A percentile compares a stretch with the other conserved stretches of the same genome.
phyloP scores from a whole-genome alignment of 768 basidiomycete species.

The Kwoniella pini region DNA sequence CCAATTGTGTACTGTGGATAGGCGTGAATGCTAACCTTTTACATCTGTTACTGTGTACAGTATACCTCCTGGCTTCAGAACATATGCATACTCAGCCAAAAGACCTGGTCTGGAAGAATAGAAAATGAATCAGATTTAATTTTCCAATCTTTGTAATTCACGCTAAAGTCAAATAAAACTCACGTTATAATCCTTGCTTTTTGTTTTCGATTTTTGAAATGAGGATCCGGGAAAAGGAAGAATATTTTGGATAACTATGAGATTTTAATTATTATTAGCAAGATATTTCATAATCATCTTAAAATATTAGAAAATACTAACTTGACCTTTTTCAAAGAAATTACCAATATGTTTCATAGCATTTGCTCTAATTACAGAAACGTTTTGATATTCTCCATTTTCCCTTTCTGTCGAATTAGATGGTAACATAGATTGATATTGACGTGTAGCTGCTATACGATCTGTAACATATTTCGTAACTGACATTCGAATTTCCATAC shows the following conservation, averaged over 20 bases:
- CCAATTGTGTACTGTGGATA: not conserved
- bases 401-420: constrained; percentile 27
- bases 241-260: constrained; percentile 76
- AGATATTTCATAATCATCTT: not conserved
- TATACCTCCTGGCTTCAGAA: constrained; percentile 87
- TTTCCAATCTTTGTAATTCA: too few species aligned
- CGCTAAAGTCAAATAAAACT: constrained; percentile 33
- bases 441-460: constrained; percentile 87
- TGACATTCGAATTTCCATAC: constrained; percentile 94
- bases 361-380: constrained; percentile 91
- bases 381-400: constrained; percentile 63
- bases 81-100: constrained; percentile 94
- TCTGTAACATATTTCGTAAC: constrained; percentile 96
- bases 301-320: constrained; percentile 30
- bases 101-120: constrained; percentile 67
- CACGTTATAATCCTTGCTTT: constrained; percentile 95
- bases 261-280: not conserved
- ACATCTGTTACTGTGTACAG: constrained; percentile 99
- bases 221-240: constrained; percentile 98
- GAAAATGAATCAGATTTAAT: not conserved
- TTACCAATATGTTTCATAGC: constrained; percentile 99
- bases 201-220: constrained; percentile 97
- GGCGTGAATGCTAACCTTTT: constrained; percentile 51
- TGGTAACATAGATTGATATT: constrained; percentile 41
- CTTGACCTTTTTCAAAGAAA: constrained; percentile 85